phyloP scores from a whole-genome alignment of 805 yeast genomes.

The Maudiozyma saulgeensis region DNA sequence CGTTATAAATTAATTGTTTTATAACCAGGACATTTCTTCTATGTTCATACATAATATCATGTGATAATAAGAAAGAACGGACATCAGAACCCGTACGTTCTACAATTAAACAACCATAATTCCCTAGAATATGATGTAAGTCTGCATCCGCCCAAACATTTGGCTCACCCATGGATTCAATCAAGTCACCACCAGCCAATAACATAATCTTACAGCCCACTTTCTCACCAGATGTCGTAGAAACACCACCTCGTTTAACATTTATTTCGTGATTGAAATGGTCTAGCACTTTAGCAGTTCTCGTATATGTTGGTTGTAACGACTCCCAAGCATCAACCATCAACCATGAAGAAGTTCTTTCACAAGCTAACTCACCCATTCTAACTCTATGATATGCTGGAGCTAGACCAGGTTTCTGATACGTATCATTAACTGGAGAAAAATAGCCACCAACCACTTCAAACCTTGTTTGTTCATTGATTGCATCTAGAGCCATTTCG shows the following conservation, averaged over 20 bases:
- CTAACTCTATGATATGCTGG: constrained; percentile 82
- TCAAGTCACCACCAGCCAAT: constrained; percentile 94
- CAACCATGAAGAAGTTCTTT: constrained; percentile 90
- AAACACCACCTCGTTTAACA: constrained; percentile 78
- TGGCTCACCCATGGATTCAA: constrained; percentile 99
- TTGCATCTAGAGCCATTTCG: constrained; percentile 95
- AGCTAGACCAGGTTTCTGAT: constrained; percentile 88
- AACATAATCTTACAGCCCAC: constrained; percentile 92
- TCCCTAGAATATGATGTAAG: constrained; percentile 87
- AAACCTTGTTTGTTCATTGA: constrained; percentile 82
- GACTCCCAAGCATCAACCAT: constrained; percentile 99
- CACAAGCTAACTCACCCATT: constrained; percentile 98
- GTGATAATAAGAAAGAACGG: constrained; percentile 79
- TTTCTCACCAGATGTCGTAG: constrained; percentile 45
- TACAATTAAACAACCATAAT: constrained; percentile 91
- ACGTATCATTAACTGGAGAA: constrained; percentile 89
- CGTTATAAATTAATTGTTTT: constrained; percentile 92
- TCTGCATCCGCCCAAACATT: constrained; percentile 98
- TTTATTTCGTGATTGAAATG: constrained; percentile 95
- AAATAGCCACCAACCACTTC: constrained; percentile 96
- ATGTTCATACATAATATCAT: constrained; percentile 96
- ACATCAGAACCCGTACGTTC: constrained; percentile 97
- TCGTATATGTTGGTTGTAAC: constrained; percentile 77
- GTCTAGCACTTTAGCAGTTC: constrained; percentile 92
- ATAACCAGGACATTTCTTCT: constrained; percentile 87